phyloP scores from a whole-genome alignment of 176 grass and related monocot species.

The Oryza glumipatula region DNA sequence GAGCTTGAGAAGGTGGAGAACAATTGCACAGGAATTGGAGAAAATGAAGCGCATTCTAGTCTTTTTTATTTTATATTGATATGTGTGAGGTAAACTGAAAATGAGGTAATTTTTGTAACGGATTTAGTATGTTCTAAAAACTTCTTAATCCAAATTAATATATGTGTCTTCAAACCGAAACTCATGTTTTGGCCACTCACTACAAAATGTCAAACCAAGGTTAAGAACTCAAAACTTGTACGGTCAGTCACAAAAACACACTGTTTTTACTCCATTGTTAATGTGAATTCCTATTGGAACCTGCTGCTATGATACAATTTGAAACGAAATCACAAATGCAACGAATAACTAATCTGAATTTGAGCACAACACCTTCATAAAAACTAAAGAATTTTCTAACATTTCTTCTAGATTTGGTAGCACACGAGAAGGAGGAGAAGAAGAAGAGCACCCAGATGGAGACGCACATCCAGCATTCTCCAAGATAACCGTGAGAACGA shows the following conservation, averaged over 20 bases:
- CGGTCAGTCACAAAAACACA: background rate
- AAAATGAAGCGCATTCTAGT: no score
- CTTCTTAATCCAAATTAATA: no score
- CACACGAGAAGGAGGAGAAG: background rate
- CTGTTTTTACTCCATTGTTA: background rate
- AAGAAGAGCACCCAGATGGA: conserved; percentile 9
- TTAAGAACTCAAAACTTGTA: background rate
- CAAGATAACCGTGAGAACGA: background rate
- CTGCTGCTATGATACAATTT: background rate
- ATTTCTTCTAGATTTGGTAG: background rate
- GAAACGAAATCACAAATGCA: background rate
- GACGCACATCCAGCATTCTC: conserved; percentile 12
- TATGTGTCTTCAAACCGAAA: no score
- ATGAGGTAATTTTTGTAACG: no score
- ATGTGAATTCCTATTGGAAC: background rate
- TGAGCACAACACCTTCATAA: background rate
- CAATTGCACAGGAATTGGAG: no score
- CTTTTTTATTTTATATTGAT: no score
- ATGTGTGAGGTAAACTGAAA: no score
- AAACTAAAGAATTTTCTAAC: background rate
- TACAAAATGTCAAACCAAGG: background rate
- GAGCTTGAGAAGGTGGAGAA: no score
- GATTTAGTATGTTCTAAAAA: no score
- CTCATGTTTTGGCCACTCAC: background rate
- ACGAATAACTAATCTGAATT: background rate